Conservation (phyloP, 805 yeast species). For the Metschnikowia arizonensis region DNA sequence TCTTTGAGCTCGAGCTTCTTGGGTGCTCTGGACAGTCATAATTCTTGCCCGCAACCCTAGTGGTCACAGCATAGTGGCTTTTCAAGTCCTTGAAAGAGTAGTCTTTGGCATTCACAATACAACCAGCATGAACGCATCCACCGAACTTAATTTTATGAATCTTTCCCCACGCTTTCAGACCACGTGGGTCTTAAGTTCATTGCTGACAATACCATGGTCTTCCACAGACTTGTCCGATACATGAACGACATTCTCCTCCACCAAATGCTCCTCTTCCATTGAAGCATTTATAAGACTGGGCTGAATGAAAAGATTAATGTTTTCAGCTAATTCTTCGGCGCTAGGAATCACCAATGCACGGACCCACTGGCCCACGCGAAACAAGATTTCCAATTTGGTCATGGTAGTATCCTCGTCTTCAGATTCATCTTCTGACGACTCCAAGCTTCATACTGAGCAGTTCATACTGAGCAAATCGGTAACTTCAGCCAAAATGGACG, state of each 20-base stretch:
- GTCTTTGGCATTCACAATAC: constrained; percentile 63
- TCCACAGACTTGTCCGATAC: constrained; percentile 75
- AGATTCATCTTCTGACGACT: constrained; percentile 30
- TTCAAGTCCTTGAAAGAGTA: constrained; percentile 47
- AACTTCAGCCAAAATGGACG: constrained; percentile 64
- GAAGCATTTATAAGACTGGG: constrained; percentile 65
- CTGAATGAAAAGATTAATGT: constrained; percentile 67
- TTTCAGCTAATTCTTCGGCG: constrained; percentile 32
- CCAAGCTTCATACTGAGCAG: constrained; percentile 45
- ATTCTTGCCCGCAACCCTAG: constrained; percentile 67
- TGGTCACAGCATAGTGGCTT: constrained; percentile 65
- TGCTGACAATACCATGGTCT: constrained; percentile 85
- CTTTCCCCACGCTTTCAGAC: constrained; percentile 44
- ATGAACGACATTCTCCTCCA: constrained; percentile 63
- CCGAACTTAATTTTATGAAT: constrained; percentile 53
- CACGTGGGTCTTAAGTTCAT: constrained; percentile 53
- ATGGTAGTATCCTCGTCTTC: constrained; percentile 29
- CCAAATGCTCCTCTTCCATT: constrained; percentile 62
- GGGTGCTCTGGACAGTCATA: constrained; percentile 61
- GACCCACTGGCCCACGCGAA: constrained; percentile 78
- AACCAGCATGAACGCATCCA: constrained; percentile 88
- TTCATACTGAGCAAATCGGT: constrained; percentile 51
- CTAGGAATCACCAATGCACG: constrained; percentile 71
- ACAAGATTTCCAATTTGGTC: constrained; percentile 43
- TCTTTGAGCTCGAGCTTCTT: constrained; percentile 41